Conservation (phyloP, 192 early-diverging fungal genomes). For the Umbelopsis isabellina region DNA sequence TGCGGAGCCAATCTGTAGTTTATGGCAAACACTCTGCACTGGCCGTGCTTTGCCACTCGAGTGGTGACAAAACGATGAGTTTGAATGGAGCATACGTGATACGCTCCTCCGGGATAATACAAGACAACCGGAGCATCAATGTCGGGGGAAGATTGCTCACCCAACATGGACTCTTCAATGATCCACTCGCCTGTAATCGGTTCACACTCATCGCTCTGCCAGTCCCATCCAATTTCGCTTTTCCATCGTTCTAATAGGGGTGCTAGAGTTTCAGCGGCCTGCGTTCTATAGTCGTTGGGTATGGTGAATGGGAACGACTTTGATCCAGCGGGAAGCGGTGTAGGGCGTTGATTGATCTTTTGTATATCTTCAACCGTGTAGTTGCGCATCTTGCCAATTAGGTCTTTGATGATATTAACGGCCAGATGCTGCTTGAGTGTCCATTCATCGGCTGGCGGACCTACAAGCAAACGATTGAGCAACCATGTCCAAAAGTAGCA, state of each 20-base stretch:
- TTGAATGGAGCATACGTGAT: constrained; percentile 45
- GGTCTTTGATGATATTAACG: constrained; percentile 37
- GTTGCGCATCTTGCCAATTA: constrained; percentile 25
- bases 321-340: constrained; percentile 29
- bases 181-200: constrained; percentile 48
- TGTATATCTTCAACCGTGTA: constrained; percentile 46
- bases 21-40: constrained; percentile 38
- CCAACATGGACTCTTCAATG: constrained; percentile 26
- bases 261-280: constrained; percentile 38
- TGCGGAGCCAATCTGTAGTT: constrained; percentile 86
- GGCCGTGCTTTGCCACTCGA: constrained; percentile 49
- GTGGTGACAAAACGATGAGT: constrained; percentile 45
- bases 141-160: background rate
- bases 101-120: constrained; percentile 80
- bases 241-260: constrained; percentile 36
- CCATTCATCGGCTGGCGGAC: constrained; percentile 54
- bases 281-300: constrained; percentile 33
- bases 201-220: constrained; percentile 38
- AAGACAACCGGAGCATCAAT: constrained; percentile 61
- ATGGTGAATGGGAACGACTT: constrained; percentile 20
- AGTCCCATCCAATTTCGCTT: constrained; percentile 47
- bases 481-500: too few species aligned
- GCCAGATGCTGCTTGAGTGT: constrained; percentile 36
- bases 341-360: constrained; percentile 27
- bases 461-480: constrained; percentile 15